These are phyloP conservation scores for Leersia perrieri DNA, from an alignment of 176 grass and related monocot species.

Conservation along the genomic window DNA sequence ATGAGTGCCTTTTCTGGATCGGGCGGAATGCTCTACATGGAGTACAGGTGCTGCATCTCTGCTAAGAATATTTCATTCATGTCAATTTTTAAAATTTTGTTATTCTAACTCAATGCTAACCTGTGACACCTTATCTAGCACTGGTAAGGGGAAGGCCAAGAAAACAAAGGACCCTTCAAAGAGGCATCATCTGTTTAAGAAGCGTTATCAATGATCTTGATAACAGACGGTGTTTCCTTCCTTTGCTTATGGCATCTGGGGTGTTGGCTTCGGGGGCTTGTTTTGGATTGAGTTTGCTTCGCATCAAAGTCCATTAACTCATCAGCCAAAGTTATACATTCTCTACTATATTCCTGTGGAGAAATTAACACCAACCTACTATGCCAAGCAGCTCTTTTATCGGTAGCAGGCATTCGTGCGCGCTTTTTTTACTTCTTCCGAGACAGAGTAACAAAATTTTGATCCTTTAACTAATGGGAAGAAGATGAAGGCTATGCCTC, in stretches of 20 bases:
- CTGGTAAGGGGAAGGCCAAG: conserved; percentile 58
- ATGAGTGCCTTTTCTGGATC: conserved; percentile 88
- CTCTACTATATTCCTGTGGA: not conserved
- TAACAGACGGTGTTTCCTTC: not conserved
- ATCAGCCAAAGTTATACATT: not conserved
- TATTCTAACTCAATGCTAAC: not conserved
- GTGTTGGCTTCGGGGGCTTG: not conserved
- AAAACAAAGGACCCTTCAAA: conserved; percentile 90
- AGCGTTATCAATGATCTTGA: conserved; percentile 36
- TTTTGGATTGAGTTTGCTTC: not conserved
- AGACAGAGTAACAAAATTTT: no score
- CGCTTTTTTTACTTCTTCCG: no score
- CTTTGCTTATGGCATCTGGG: not conserved
- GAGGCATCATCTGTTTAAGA: conserved; percentile 86
- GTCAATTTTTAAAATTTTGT: not conserved
- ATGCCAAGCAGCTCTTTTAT: not conserved
- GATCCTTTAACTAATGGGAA: not conserved
- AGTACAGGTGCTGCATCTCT: conserved; percentile 61
- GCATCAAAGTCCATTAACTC: not conserved
- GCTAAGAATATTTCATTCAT: not conserved
- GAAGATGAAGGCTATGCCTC: not conserved
- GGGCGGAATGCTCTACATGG: conserved; percentile 81
- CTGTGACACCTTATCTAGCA: conserved; percentile 48
- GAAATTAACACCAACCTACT: not conserved
- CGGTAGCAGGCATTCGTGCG: not conserved